These are phyloP conservation scores for Perilla frutescens DNA, from an alignment of 257 asterid species.

Conservation along the genomic window DNA sequence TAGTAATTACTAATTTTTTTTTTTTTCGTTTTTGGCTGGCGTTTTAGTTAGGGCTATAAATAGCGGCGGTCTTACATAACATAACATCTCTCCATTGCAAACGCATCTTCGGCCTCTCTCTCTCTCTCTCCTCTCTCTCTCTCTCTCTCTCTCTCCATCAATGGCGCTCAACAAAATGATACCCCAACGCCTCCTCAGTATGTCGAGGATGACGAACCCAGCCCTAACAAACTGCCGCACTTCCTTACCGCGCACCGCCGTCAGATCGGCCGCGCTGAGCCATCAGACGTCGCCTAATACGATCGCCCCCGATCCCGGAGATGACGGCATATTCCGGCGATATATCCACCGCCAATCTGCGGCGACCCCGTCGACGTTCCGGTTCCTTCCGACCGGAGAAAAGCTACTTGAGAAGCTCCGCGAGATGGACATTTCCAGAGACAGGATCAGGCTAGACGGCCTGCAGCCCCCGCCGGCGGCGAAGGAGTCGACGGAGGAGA, in stretches of 20 bases:
- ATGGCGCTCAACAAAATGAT: slow-evolving; percentile 72
- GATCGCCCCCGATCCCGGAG: slow-evolving; percentile 63
- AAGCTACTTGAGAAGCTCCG: slow-evolving; percentile 66
- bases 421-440: slow-evolving; percentile 62
- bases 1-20: background rate
- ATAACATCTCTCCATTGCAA: background rate
- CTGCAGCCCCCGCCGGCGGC: slow-evolving; percentile 48
- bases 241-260: slow-evolving; percentile 58
- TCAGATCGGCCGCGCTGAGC: slow-evolving; percentile 42
- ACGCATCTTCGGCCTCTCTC: background rate
- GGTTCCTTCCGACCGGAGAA: slow-evolving; percentile 63
- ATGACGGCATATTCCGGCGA: slow-evolving; percentile 62
- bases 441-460: slow-evolving; percentile 70
- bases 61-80: slow-evolving; percentile 18
- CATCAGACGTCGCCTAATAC: slow-evolving; percentile 36
- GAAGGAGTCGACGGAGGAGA: slow-evolving; percentile 33
- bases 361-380: slow-evolving; percentile 30
- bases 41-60: slow-evolving; percentile 26
- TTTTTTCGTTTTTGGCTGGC: slow-evolving; percentile 26
- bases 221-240: slow-evolving; percentile 63
- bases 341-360: slow-evolving; percentile 62
- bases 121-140: background rate
- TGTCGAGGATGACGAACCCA: slow-evolving; percentile 54
- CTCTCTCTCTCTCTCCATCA: slow-evolving; percentile 26
- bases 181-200: slow-evolving; percentile 55